Conservation (phyloP, 1,284 basidiomycete species). For the Naganishia sp. region DNA sequence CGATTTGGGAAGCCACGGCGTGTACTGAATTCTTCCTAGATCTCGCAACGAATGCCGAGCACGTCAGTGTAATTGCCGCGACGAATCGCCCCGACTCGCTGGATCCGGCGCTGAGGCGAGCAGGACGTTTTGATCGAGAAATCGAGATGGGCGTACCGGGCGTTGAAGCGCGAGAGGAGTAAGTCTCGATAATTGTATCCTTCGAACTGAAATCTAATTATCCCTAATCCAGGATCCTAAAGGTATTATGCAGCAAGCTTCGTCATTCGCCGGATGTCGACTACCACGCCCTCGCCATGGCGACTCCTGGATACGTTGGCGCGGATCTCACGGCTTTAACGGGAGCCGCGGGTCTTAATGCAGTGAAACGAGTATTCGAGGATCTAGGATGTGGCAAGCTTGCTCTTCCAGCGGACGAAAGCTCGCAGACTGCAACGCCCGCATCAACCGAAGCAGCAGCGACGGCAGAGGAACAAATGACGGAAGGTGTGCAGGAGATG, state of each 20-base stretch:
- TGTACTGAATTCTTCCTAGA: conserved; percentile 37
- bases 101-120: conserved; percentile 87
- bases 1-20: neutral
- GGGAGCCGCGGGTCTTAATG: conserved; percentile 90
- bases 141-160: conserved; percentile 97
- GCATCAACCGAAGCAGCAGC: neutral
- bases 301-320: conserved; percentile 95
- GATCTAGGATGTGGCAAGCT: conserved; percentile 71
- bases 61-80: conserved; percentile 92
- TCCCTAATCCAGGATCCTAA: conserved; percentile 65
- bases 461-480: conserved; percentile 26
- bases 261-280: conserved; percentile 79
- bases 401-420: conserved; percentile 51
- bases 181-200: conserved; percentile 43
- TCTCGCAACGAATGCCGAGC: conserved; percentile 56
- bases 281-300: conserved; percentile 78
- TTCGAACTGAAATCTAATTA: neutral
- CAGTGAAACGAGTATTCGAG: conserved; percentile 94
- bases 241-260: conserved; percentile 73
- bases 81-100: conserved; percentile 94
- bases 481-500: conserved; percentile 32
- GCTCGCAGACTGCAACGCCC: neutral
- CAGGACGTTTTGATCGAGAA: conserved; percentile 95
- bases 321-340: conserved; percentile 90
- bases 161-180: conserved; percentile 86